phyloP scores from a whole-genome alignment of 306 rosid genomes.

The Vigna trinervia region DNA sequence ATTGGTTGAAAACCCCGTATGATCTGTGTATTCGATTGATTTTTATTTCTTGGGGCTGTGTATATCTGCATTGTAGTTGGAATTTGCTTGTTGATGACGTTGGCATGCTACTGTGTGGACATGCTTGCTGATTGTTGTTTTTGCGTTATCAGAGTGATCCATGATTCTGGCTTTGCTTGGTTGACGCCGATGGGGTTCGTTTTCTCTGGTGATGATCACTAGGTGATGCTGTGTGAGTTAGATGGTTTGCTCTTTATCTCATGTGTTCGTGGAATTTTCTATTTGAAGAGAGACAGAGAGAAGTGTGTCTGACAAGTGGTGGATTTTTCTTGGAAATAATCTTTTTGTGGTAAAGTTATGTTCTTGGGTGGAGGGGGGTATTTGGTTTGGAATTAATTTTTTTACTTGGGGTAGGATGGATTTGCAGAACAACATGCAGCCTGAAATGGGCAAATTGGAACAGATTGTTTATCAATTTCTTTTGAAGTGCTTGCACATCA shows the following conservation, averaged over 20 bases:
- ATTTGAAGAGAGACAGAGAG: conserved; percentile 20
- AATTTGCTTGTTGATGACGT: conserved; percentile 38
- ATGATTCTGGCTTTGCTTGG: conserved; percentile 30
- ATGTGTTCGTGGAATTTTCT: conserved; percentile 25
- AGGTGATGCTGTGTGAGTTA: conserved; percentile 45
- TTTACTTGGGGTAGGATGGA: conserved; percentile 58
- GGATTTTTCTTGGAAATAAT: neutral
- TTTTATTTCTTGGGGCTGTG: conserved; percentile 36
- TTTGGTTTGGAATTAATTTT: conserved; percentile 41
- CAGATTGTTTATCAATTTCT: conserved; percentile 80
- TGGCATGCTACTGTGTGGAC: neutral
- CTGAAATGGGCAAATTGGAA: conserved; percentile 77
- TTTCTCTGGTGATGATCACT: conserved; percentile 41
- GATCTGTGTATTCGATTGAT: conserved; percentile 46
- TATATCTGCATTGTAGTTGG: conserved; percentile 48
- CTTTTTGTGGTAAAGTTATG: conserved; percentile 16
- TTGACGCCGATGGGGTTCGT: conserved; percentile 32
- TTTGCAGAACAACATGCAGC: conserved; percentile 68
- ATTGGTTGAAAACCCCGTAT: conserved; percentile 35
- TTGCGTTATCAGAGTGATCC: conserved; percentile 45
- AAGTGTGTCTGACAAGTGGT: conserved; percentile 25
- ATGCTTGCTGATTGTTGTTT: conserved; percentile 23
- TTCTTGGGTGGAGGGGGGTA: conserved; percentile 47
- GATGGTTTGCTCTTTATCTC: conserved; percentile 25
- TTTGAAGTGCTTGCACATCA: conserved; percentile 72